Evolutionary conservation across 2,329 filamentous ascomycete genomes (phyloP), one percentile per base, ranked within the genome.

Genomic region (Fusarium mundagurra): DNA sequence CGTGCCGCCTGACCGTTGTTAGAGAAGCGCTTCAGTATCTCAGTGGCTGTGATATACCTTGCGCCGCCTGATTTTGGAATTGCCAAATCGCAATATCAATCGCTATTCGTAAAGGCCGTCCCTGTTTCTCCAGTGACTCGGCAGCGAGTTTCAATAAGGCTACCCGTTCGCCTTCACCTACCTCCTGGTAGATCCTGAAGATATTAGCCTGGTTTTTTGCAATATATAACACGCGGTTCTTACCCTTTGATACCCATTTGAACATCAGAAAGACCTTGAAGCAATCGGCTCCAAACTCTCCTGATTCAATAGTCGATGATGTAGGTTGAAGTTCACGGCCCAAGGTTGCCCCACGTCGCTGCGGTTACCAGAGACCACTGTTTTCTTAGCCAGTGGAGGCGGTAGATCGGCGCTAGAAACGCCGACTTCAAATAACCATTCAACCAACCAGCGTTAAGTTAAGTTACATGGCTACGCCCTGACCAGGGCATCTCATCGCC

Each of bases 21-120:
- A 76, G 74, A 54, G 33, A 47, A 39, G n/a, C 31, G 24, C 5
- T 9, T n/a, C n/a, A 60, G 22, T 24, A 16, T 12, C 14, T 6
- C 3, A 17, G 27, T 14, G 18, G 20, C 14, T 12, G 24, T 31
- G 24, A 65, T 77, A 38, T 78, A 89, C 90, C 94, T 85, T 91
- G 91, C 24, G 93, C 93, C 20, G 94, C 92, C 80, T 97, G 95
- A 18, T 92, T 92, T 80, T 99, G 96, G 80, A 98, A 98, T 50
- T 98, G 93, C 96, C 96, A 99, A 80, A 99, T 98, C 6, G 95
- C 94, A 76, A 97, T 93, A 81, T 99, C 96, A 73, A 99, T 93
- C 44, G 96, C 96, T 53, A 99, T 87, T 45, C 95, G 92, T 45
- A 98, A 86, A 1, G 95, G 95, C 4, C 92, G 89, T 31, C 89